Percentiles rank a stretch among this genome's conserved stretches.
Conservation (phyloP, 805 yeast genomes). For the Yamadazyma akitaensis region DNA sequence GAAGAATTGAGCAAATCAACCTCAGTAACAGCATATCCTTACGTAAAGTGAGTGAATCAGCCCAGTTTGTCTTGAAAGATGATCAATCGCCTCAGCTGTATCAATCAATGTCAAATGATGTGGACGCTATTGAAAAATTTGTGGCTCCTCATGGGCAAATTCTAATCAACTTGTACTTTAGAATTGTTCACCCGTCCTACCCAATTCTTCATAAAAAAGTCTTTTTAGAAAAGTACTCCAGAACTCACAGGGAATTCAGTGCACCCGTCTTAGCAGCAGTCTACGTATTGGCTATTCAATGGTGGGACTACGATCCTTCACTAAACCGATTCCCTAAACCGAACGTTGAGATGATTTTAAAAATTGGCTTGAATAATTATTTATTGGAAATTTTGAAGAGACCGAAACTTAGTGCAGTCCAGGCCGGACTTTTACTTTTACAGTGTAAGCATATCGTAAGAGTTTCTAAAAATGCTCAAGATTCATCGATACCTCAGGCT, state of each 20-base stretch:
- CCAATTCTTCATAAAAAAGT: conserved; percentile 91
- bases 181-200: conserved; percentile 84
- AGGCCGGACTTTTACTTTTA: conserved; percentile 76
- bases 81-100: conserved; percentile 73
- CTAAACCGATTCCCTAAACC: conserved; percentile 78
- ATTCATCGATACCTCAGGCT: neutral
- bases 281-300: conserved; percentile 80
- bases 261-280: conserved; percentile 92
- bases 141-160: conserved; percentile 92
- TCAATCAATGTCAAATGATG: conserved; percentile 66
- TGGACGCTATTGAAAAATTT: conserved; percentile 78
- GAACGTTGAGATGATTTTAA: conserved; percentile 49
- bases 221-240: conserved; percentile 81
- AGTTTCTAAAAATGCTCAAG: conserved; percentile 9
- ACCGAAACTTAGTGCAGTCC: conserved; percentile 89
- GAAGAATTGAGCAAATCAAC: conserved; percentile 75
- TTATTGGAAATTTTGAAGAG: conserved; percentile 76
- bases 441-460: conserved; percentile 54
- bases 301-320: conserved; percentile 90
- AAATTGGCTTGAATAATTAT: conserved; percentile 58
- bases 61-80: conserved; percentile 75
- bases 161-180: conserved; percentile 74
- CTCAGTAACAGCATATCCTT: conserved; percentile 62
- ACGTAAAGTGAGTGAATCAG: conserved; percentile 73
- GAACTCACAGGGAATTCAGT: conserved; percentile 88